These are phyloP conservation scores for Leptoxyphium fumago DNA, from an alignment of 2,329 filamentous ascomycete species.

Conservation along the genomic window DNA sequence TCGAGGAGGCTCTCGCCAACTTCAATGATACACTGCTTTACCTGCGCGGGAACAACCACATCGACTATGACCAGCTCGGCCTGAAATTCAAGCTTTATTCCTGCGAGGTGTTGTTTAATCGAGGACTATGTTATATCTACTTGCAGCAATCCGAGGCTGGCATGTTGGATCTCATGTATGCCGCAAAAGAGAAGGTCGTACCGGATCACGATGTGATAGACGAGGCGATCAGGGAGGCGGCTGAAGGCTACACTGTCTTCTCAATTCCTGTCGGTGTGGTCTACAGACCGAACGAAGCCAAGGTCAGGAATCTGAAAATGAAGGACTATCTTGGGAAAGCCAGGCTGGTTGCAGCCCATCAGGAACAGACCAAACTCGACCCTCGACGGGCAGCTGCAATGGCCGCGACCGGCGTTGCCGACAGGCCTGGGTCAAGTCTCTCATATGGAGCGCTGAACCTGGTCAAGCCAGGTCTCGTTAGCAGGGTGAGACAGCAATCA, in stretches of 20 bases:
- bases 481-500: slow-evolving; percentile 63
- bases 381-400: slow-evolving; percentile 18
- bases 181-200: slow-evolving; percentile 89
- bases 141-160: slow-evolving; percentile 81
- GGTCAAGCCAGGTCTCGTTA: slow-evolving; percentile 70
- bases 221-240: slow-evolving; percentile 84
- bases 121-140: slow-evolving; percentile 94
- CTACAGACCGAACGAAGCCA: slow-evolving; percentile 90
- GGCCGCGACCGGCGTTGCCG: slow-evolving; percentile 48
- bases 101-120: slow-evolving; percentile 94
- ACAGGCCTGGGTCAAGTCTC: slow-evolving; percentile 67
- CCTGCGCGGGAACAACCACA: slow-evolving; percentile 87
- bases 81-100: slow-evolving; percentile 94
- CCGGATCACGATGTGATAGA: slow-evolving; percentile 96
- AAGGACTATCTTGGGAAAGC: slow-evolving; percentile 97
- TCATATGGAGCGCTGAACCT: slow-evolving; percentile 89
- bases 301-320: slow-evolving; percentile 94
- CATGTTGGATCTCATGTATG: slow-evolving; percentile 79
- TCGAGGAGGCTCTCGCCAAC: slow-evolving; percentile 91
- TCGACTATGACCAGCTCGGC: slow-evolving; percentile 93
- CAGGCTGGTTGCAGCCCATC: slow-evolving; percentile 64
- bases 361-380: slow-evolving; percentile 12
- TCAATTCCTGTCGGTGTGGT: slow-evolving; percentile 93
- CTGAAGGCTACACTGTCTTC: slow-evolving; percentile 97
- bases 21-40: slow-evolving; percentile 97